Evolutionary conservation across 768 basidiomycete genomes (phyloP).

Genomic region (Suillus americanus): DNA sequence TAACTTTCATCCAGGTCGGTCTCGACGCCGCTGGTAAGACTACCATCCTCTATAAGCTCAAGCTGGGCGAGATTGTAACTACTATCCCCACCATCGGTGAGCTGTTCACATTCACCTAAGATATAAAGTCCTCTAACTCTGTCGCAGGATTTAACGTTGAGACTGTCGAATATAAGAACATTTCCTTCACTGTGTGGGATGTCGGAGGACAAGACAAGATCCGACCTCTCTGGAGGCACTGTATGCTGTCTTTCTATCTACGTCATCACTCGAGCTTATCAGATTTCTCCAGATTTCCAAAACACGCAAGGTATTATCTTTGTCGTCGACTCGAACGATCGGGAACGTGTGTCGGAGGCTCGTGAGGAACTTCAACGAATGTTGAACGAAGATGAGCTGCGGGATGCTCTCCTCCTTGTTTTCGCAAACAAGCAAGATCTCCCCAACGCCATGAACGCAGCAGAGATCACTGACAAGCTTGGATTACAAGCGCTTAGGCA

Average conservation of each 20-base stretch:
- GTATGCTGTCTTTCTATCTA: slow-evolving; percentile 51
- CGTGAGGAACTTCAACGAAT: slow-evolving; percentile 99
- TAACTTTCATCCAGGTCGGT: slow-evolving; percentile 66
- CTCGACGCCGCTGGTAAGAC: slow-evolving; percentile 99
- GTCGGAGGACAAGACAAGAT: slow-evolving; percentile 99
- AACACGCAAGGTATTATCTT: slow-evolving; percentile 99
- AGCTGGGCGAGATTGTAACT: slow-evolving; percentile 99
- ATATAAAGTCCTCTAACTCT: slow-evolving; percentile 16
- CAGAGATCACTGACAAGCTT: slow-evolving; percentile 99
- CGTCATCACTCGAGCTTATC: slow-evolving; percentile 16
- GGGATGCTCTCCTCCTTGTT: slow-evolving; percentile 96
- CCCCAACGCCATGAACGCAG: slow-evolving; percentile 99
- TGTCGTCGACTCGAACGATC: slow-evolving; percentile 98
- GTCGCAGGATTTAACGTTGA: slow-evolving; percentile 97
- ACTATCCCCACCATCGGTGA: slow-evolving; percentile 99
- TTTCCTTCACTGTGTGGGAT: slow-evolving; percentile 99
- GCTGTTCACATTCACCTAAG: slow-evolving; percentile 30
- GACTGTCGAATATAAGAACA: slow-evolving; percentile 99
- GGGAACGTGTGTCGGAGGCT: slow-evolving; percentile 99
- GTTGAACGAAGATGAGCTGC: slow-evolving; percentile 99
- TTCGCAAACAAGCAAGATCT: slow-evolving; percentile 99
- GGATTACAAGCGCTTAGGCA: slow-evolving; percentile 96
- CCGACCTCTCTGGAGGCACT: slow-evolving; percentile 99
- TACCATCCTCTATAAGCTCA: slow-evolving; percentile 98
- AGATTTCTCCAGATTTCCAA: slow-evolving; percentile 82